Base-by-base conservation (phyloP, 768 basidiomycete genomes). In the Hemileccinum rubropunctum region DNA sequence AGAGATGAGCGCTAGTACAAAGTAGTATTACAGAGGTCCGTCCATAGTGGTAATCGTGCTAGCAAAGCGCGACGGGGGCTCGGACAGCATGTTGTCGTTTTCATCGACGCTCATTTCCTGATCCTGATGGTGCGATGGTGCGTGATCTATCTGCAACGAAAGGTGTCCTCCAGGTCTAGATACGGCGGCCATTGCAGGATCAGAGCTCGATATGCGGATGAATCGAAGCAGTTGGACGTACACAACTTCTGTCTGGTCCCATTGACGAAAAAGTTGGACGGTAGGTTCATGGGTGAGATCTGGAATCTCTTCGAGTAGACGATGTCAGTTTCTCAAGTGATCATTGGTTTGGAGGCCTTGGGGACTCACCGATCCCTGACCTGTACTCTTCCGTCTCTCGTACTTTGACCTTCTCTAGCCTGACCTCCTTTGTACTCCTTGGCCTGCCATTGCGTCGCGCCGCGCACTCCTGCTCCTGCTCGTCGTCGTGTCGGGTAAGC, bases 171-270 rank as follows among this genome's bases (percentile, higher is more conserved):
- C 88, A 26, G 77, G 77, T 52, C 74, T 77, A 13, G 87, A 81
- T 11, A 88, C 70, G 30, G 82, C 64, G 15, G 71, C 61, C 7
- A 69, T 48, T 1, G 73, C 66, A 1, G 81, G 79, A 40, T 80
- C 68, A n/a, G 68, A 64, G 62, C 85, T 83, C 43, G 75, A 84
- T 68, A 93, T 83, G 49, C 88, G 82, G 53, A 91, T 80, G 66
- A 86, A 88, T 37, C 87, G 84, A 45, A 93, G 73, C 14, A 83
- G 74, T 44, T 86, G 77, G 35, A 86, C 75, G 64, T 78, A 93
- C 4, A 84, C 79, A 4, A 81, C 69, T 58, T 90, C 87, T 51
- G 78, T 81, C 56, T 87, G 83, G 58, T 91, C 87, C 91, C 91
- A 93, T 50, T 71, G 69, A 35, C 86, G 78, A 64, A 91, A 89